A percentile compares a stretch with the other conserved stretches of the same genome.
Evolutionary conservation across 768 basidiomycete species (phyloP).

Genomic region (Lactifluus subvellereus): DNA sequence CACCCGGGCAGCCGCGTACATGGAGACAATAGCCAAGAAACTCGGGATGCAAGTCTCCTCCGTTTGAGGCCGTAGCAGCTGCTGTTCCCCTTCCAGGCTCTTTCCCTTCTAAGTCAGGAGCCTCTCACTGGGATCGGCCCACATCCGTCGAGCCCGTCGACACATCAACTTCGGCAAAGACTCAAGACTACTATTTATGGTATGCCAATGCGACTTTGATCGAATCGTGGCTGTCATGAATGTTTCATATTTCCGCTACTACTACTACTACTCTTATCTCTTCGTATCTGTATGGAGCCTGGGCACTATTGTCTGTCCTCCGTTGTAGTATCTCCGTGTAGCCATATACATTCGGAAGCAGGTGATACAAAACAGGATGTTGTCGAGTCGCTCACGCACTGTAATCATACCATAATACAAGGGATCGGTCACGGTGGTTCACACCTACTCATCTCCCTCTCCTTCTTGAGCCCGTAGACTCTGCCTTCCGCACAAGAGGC

Average conservation of each 20-base stretch:
- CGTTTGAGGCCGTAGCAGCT: not conserved
- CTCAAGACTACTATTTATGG: too few relatives aligned
- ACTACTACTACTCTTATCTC: not conserved
- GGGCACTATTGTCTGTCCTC: not conserved
- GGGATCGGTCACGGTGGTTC: not conserved
- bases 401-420: not conserved
- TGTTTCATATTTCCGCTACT: not conserved
- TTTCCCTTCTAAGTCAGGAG: not conserved
- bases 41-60: slow-evolving; percentile 49
- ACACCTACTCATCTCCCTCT: slow-evolving; percentile 29
- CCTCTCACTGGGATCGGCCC: not conserved
- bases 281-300: not conserved
- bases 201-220: too few relatives aligned
- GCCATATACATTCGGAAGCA: slow-evolving; percentile 1
- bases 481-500: slow-evolving; percentile 28
- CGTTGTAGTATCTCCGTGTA: not conserved
- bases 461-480: slow-evolving; percentile 28
- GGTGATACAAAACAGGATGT: not conserved
- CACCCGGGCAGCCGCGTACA: slow-evolving; percentile 59
- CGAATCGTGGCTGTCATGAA: not conserved
- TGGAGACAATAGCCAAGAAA: slow-evolving; percentile 81
- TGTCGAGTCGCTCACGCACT: not conserved
- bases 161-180: too few relatives aligned
- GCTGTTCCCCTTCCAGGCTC: not conserved
- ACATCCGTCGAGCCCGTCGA: too few relatives aligned